These are phyloP conservation scores for Erigeron canadensis DNA, from an alignment of 129 eudicot species.

Conservation along the genomic window DNA sequence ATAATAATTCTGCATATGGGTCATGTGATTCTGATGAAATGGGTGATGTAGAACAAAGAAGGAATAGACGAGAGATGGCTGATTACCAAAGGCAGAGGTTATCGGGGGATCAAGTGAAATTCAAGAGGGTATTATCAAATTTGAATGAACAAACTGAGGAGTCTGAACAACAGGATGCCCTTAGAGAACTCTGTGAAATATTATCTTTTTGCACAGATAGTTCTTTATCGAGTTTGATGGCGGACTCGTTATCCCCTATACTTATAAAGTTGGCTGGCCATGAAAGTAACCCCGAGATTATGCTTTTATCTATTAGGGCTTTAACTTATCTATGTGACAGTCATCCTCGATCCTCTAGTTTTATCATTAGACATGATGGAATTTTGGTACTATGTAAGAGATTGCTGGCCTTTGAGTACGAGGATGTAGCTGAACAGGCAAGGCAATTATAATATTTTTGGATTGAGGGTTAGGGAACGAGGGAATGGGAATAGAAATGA, in stretches of 20 bases:
- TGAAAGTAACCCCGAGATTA: conserved; percentile 71
- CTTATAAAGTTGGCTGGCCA: conserved; percentile 71
- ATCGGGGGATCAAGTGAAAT: conserved; percentile 50
- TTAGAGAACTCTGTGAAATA: conserved; percentile 83
- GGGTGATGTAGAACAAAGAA: conserved; percentile 43
- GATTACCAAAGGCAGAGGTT: conserved; percentile 50
- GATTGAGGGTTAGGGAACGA: not conserved
- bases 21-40: conserved; percentile 63
- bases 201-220: conserved; percentile 70
- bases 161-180: conserved; percentile 65
- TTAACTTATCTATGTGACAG: conserved; percentile 88
- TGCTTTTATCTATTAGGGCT: conserved; percentile 84
- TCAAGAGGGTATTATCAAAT: conserved; percentile 48
- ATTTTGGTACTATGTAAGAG: conserved; percentile 73
- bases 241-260: conserved; percentile 60
- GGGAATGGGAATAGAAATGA: not conserved
- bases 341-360: conserved; percentile 66
- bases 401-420: conserved; percentile 66
- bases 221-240: conserved; percentile 66
- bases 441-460: conserved; percentile 17
- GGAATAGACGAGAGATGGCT: conserved; percentile 31
- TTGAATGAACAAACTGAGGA: conserved; percentile 53
- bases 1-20: conserved; percentile 53
- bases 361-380: conserved; percentile 67
- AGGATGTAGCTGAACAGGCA: conserved; percentile 97